phyloP scores from a whole-genome alignment of 768 basidiomycete genomes.

The Boletus rubropictus region DNA sequence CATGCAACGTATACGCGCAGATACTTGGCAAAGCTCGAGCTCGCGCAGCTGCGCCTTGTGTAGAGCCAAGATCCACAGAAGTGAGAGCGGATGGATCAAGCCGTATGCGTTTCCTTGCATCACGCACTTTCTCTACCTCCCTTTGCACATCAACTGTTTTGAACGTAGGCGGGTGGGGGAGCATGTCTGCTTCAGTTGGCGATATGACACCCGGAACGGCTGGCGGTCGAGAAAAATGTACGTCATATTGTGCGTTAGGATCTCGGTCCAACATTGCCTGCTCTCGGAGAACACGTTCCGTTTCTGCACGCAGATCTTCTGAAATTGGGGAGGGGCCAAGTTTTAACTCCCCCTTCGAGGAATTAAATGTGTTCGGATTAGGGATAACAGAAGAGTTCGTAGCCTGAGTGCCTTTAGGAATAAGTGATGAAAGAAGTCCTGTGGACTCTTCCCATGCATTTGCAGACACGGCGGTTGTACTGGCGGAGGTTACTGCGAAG shows the following conservation, averaged over 20 bases:
- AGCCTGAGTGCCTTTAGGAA: slow-evolving; percentile 54
- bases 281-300: slow-evolving; percentile 73
- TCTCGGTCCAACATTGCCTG: slow-evolving; percentile 74
- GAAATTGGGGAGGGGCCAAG: slow-evolving; percentile 77
- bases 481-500: slow-evolving; percentile 61
- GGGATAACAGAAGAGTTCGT: slow-evolving; percentile 35
- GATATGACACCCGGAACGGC: slow-evolving; percentile 50
- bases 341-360: slow-evolving; percentile 70
- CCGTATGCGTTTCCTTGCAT: slow-evolving; percentile 87
- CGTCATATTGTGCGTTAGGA: slow-evolving; percentile 59
- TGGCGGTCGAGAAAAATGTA: slow-evolving; percentile 47
- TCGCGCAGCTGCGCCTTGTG: slow-evolving; percentile 49
- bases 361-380: slow-evolving; percentile 70
- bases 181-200: slow-evolving; percentile 66
- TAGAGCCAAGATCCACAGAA: slow-evolving; percentile 51
- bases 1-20: slow-evolving; percentile 92
- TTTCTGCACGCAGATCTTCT: slow-evolving; percentile 77
- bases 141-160: slow-evolving; percentile 82
- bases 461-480: slow-evolving; percentile 54
- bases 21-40: slow-evolving; percentile 82
- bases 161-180: slow-evolving; percentile 78
- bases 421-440: slow-evolving; percentile 73
- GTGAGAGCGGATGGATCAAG: slow-evolving; percentile 68
- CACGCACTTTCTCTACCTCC: slow-evolving; percentile 84
- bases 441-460: slow-evolving; percentile 83